Evolutionary conservation across 345 rosid genomes (phyloP), one percentile per base, ranked within the genome.

Genomic region (Hypericum perforatum): DNA sequence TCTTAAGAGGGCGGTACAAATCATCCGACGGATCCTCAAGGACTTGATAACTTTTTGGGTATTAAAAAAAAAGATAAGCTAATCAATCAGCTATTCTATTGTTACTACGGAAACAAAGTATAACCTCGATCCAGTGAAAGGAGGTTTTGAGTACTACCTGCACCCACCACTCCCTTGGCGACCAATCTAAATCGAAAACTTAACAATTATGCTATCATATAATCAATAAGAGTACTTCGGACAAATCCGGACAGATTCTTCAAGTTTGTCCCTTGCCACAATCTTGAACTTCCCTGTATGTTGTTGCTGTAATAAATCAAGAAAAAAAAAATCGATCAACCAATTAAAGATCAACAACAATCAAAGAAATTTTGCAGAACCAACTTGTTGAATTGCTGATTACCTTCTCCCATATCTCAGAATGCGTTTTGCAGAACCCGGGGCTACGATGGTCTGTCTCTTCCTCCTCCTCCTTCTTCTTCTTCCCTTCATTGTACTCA

Each of bases 241-340:
- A 22, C 1, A 22, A 22, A 22, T 22, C 12, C 22, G 2, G 2
- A 8, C 22, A n/a, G 50, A 67, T 72, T 70, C 66, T 68, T 69
- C 37, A 16, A 22, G 63, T 61, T 77, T 64, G 42, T 75, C 75
- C 65, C 85, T 79, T 3, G 98, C 95, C 15, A 88, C 98, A 62
- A 88, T 92, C 94, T 73, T 92, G 90, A 78, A 92, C 74, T 83
- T 92, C 13, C 98, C 98, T 39, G 94, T 82, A 59, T 63, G 74
- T 56, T 83, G 89, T 78, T 85, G 98, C 98, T 92, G 89, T 73
- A 53, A 16, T 69, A 45, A 8, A 46, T 2, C 49, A 53, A 63
- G 57, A 63, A 60, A 15, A 48, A 16, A 9, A 6, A 54, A 41
- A 3, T 4, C 32, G 8, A 46, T 10, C 50, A 46, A 44, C 2